Base-by-base conservation (phyloP, 345 rosid genomes). In the rapeseed (Brassica napus) region DNA sequence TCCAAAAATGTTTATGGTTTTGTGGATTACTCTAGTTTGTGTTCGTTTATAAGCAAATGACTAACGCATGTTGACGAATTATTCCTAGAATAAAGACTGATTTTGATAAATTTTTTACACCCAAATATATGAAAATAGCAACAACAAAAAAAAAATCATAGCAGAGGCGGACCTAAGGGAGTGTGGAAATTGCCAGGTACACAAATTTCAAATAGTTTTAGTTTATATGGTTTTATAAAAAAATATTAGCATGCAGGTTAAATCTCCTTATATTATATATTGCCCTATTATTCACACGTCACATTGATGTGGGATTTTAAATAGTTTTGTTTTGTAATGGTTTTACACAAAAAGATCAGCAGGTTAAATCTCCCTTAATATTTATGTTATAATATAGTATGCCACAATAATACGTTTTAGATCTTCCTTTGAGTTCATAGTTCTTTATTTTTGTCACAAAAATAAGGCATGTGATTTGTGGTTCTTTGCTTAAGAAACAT, bases 21-120 rank as follows among this genome's bases (percentile, higher is more conserved):
- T 57, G 0, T 30, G 42, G 39, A 28, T 28, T 28, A 28, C 75
- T 78, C 60, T 54, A 65, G 14, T 57, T 30, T 72, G 49, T 57
- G 4, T 26, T 65, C 72, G 24, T 65, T 16, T 69, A 47, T 71
- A 54, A 26, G 44, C 54, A 72, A 59, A 37, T 65, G 14, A 37
- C 1, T 55, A 15, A 55, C 4, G 65, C 68, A 78, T 37, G 26
- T 71, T 55, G 67, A 71, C 30, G 8, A 54, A 8, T 37, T 55
- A n/a, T 55, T 54, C 8, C 8, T 10, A 65, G 35, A 58, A 57
- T 30, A 11, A 26, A 55, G 32, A 57, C 71, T 47, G 54, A 12
- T 47, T 47, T 47, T 47, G 54, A 47, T 47, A 47, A 12, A 1
- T 4, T 2, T 12, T 47, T 47, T 12, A 47, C 54, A 14, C 54